Evolutionary conservation across 768 basidiomycete genomes (phyloP).

Genomic region (Boletus eberwhitei): DNA sequence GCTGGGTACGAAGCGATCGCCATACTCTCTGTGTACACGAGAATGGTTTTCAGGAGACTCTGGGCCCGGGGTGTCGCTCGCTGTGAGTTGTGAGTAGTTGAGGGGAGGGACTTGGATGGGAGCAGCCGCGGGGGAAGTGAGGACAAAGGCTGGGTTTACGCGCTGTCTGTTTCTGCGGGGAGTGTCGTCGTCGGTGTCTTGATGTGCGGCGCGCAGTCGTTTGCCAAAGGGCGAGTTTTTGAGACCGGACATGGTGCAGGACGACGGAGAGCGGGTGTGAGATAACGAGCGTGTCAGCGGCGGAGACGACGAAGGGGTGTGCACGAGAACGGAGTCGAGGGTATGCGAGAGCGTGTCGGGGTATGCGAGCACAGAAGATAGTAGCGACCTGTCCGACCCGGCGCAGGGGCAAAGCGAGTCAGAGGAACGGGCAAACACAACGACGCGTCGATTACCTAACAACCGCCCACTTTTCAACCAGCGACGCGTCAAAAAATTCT

Average conservation of each 20-base stretch:
- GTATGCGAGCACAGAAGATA: slow-evolving; percentile 5
- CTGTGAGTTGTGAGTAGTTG: slow-evolving; percentile 48
- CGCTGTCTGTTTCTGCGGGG: slow-evolving; percentile 51
- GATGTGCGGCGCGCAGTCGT: slow-evolving; percentile 69
- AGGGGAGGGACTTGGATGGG: slow-evolving; percentile 53
- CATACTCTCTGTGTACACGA: slow-evolving; percentile 40
- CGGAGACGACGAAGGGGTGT: not conserved
- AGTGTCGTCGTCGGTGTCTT: slow-evolving; percentile 52
- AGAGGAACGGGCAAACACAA: slow-evolving; percentile 18
- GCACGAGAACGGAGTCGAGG: not conserved
- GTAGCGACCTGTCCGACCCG: slow-evolving; percentile 13
- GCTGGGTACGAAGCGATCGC: slow-evolving; percentile 63
- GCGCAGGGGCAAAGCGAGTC: slow-evolving; percentile 24
- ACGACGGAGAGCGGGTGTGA: not conserved
- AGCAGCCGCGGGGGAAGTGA: slow-evolving; percentile 30
- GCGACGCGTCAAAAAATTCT: slow-evolving; percentile 17
- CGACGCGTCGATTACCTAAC: slow-evolving; percentile 35
- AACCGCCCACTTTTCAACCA: slow-evolving; percentile 20
- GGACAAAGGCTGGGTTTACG: slow-evolving; percentile 52
- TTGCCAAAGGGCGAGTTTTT: slow-evolving; percentile 86
- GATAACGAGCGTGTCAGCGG: slow-evolving; percentile 1
- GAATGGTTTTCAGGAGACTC: slow-evolving; percentile 37
- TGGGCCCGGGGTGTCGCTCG: slow-evolving; percentile 48
- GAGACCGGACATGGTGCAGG: slow-evolving; percentile 58
- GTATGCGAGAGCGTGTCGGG: not conserved